Evolutionary conservation across 2,329 filamentous ascomycete species (phyloP), one percentile per base, ranked within the genome.

Genomic region (Fusarium sp.): DNA sequence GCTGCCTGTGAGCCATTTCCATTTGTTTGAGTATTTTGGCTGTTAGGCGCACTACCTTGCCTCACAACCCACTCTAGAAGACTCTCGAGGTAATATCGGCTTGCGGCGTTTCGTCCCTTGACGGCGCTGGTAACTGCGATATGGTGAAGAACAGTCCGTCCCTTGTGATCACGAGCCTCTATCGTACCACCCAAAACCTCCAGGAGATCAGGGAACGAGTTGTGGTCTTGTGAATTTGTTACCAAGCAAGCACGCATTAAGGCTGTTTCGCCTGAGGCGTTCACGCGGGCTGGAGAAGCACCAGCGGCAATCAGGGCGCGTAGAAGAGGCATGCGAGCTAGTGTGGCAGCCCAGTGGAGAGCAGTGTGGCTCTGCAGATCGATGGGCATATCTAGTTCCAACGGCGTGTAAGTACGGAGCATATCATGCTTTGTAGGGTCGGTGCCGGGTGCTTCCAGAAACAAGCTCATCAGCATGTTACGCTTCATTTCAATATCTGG

Each of bases 71-170:
- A 98, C 76, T 97, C 95, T 1, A 99, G 84, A 13, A 99, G 84
- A 27, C 93, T 95, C 79, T 99, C 96, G 3, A 99, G 87, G 74
- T 99, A 99, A 77, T 98, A 97, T 69, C 95, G 92, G 76, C 94
- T 97, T 22, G 96, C 95, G 41, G 93, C 90, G 59, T 93, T 94
- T 48, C 96, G 89, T 8, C 95, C 95, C 76, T 97, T 97, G 73
- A 98, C 96, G 8, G 94, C 96, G 65, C 94, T 97, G 17, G 96
- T 96, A 33, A 98, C 89, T 7, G 96, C 94, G 73, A 99, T 98
- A 75, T 99, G 96, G 75, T 99, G 96, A 23, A 99, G 83, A 15
- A 98, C 94, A 0, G 95, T 98, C 37, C 96, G 87, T 10, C 94
- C 94, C 78, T 94, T 94, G 44, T 92, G 88, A 77, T 99, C 96